These are phyloP conservation scores for Colletotrichum cordylinicola DNA, from an alignment of 2,329 filamentous ascomycete genomes.

Conservation along the genomic window DNA sequence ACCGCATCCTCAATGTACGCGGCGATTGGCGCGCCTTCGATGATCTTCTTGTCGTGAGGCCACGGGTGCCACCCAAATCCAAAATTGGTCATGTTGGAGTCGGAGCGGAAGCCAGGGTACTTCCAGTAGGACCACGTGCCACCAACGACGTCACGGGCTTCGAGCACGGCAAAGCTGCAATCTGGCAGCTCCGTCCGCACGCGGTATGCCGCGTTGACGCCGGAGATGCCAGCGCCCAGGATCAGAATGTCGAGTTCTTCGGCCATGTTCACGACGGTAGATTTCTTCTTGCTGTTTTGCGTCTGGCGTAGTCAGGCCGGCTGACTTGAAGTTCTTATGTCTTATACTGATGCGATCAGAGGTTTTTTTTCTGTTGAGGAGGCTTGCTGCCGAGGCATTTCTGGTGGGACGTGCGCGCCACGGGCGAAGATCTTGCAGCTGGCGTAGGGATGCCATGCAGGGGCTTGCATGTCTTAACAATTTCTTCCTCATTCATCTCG, in stretches of 20 bases:
- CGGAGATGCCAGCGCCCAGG: slow-evolving; percentile 75
- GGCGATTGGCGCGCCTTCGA: slow-evolving; percentile 55
- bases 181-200: slow-evolving; percentile 63
- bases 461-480: slow-evolving; percentile 3
- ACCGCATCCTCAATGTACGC: slow-evolving; percentile 61
- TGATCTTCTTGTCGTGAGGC: slow-evolving; percentile 60
- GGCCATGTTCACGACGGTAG: background rate
- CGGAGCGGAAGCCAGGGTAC: slow-evolving; percentile 76
- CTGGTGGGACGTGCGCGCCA: slow-evolving; percentile 3
- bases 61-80: slow-evolving; percentile 77
- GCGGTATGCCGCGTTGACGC: slow-evolving; percentile 76
- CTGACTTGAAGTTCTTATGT: background rate
- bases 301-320: background rate
- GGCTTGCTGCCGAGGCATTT: background rate
- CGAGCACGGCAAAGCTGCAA: slow-evolving; percentile 68
- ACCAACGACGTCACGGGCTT: slow-evolving; percentile 69
- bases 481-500: background rate
- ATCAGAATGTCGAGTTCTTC: slow-evolving; percentile 61
- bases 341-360: background rate
- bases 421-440: background rate
- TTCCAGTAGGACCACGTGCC: slow-evolving; percentile 83
- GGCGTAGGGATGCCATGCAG: background rate
- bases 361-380: slow-evolving; percentile 1
- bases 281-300: background rate
- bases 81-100: slow-evolving; percentile 67